A percentile compares a stretch with the other conserved stretches of the same genome.
These are phyloP conservation scores for Colletotrichum sp. DNA, from an alignment of 2,329 filamentous ascomycete species.

Conservation along the genomic window DNA sequence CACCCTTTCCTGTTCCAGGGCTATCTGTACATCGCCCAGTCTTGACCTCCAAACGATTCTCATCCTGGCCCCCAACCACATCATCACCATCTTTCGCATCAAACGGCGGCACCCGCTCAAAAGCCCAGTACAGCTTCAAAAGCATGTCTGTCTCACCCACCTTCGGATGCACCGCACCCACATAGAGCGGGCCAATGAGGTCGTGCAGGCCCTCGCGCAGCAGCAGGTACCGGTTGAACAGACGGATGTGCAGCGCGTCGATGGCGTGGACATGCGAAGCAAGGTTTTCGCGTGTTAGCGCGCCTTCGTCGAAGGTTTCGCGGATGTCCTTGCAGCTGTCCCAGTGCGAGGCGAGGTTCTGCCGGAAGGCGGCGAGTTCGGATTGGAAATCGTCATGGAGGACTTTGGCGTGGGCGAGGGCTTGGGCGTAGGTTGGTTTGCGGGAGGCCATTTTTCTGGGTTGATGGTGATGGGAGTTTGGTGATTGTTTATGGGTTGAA, in stretches of 20 bases:
- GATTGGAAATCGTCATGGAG: not conserved
- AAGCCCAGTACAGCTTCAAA: not conserved
- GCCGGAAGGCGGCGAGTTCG: not conserved
- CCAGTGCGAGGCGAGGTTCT: not conserved
- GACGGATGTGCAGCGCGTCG: not conserved
- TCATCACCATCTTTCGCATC: not conserved
- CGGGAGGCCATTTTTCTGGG: not conserved
- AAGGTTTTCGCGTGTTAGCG: not conserved
- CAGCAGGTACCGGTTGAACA: not conserved
- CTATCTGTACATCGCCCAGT: fast-evolving
- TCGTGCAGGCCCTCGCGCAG: not conserved
- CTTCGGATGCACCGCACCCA: not conserved
- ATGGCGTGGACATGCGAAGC: not conserved
- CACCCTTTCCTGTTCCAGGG: fast-evolving
- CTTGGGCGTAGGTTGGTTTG: not conserved
- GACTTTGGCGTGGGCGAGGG: not conserved
- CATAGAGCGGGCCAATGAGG: not conserved
- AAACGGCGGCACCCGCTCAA: not conserved
- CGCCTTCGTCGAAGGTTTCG: not conserved
- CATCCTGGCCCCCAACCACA: fast-evolving
- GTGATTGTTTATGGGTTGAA: too few relatives aligned
- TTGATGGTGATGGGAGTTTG: too few relatives aligned
- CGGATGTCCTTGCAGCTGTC: not conserved
- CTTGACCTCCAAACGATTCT: not conserved
- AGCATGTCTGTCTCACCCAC: not conserved